Percentiles rank a stretch among this genome's conserved stretches.
Evolutionary conservation across 306 rosid genomes (phyloP).

Genomic region (Fragaria ananassa): DNA sequence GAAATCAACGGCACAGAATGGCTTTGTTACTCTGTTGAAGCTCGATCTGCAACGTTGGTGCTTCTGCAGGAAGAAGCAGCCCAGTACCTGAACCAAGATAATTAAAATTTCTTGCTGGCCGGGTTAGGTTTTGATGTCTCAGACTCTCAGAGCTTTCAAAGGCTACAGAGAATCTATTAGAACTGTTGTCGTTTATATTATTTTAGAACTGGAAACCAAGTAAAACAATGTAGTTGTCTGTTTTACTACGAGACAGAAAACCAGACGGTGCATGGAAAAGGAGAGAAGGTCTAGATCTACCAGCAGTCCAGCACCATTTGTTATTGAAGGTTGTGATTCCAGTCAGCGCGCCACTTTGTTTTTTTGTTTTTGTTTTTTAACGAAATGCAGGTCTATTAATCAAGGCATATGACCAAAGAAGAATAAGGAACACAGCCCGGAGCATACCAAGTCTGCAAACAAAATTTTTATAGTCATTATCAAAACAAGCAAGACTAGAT

Average conservation of each 20-base stretch:
- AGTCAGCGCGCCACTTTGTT: background rate
- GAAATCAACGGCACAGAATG: background rate
- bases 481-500: background rate
- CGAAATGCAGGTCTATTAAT: too few species aligned
- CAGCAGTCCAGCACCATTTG: background rate
- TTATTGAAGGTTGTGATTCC: background rate
- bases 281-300: background rate
- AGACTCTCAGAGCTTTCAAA: background rate
- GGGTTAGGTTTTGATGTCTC: background rate
- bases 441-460: too few species aligned
- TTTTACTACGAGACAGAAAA: background rate
- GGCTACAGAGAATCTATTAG: slow-evolving; percentile 10
- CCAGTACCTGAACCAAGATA: background rate
- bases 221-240: background rate
- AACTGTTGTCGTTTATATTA: slow-evolving; percentile 20
- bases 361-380: too few species aligned
- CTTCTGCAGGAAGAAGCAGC: background rate
- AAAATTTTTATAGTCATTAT: too few species aligned
- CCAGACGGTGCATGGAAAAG: slow-evolving; percentile 2
- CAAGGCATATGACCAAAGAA: too few species aligned
- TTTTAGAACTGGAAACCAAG: background rate
- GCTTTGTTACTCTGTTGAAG: background rate
- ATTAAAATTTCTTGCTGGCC: background rate
- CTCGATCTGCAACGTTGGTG: background rate
- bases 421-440: too few species aligned